Base-by-base conservation (phyloP, 768 basidiomycete species). In the Porphyrellus cyaneotinctus region DNA sequence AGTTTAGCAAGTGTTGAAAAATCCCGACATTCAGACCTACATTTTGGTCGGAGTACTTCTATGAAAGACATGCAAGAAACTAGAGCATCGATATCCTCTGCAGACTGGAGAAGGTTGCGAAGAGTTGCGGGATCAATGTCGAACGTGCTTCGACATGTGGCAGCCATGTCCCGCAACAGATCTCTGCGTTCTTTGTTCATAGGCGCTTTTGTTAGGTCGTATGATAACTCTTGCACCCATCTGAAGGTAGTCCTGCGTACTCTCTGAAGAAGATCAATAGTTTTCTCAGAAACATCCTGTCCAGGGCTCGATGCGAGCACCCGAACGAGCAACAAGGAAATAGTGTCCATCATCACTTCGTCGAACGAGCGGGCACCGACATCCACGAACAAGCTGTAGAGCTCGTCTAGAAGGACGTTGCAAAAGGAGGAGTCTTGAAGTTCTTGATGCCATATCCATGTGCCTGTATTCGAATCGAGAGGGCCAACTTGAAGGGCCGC, bases 321-420 rank as follows among this genome's bases (percentile, higher is more conserved):
- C 26, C 26, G 26, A 9, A 9, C 9, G 26, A 28, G 26, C 26
- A 28, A 28, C 9, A 28, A 28, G 26, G 26, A 28, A 28, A 28
- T 62, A 18, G 62, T 73, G 45, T 55, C 49, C 47, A 74, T 56
- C 1, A 68, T 50, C n/a, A 60, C 30, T 3, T 48, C 54, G 52
- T 71, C 62, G 41, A 51, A 71, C 69, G 11, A 41, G 23, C 24
- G 2, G 23, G 39, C 13, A 2, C 22, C 39, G 6, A 39, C 38
- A 15, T 41, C 39, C 13, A 23, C 39, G 8, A 41, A 24, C 15
- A 41, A 17, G 8, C 15, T 15, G 6, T 15, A 6, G 23, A 41
- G 39, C 14, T 41, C 39, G 23, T 24, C 39, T 24, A 41, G 6
- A 17, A 41, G 39, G 23, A 14, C 23, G 14, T 8, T 41, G 11